phyloP scores from a whole-genome alignment of 768 basidiomycete species.

The Rhodotorula diobovata region DNA sequence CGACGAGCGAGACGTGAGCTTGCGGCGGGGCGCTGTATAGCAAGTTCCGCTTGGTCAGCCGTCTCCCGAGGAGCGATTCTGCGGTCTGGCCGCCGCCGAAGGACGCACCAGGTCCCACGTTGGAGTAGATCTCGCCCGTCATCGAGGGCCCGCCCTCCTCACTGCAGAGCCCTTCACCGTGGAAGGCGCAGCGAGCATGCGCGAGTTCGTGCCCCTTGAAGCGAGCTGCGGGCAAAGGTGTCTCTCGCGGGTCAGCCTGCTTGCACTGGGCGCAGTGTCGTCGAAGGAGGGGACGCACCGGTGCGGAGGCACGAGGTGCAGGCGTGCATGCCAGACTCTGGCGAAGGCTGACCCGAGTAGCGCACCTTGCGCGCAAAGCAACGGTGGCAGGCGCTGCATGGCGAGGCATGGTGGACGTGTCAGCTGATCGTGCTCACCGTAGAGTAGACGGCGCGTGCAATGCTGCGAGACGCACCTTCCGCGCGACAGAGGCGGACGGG shows the following conservation, averaged over 20 bases:
- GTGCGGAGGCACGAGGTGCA: constrained; percentile 26
- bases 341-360: constrained; percentile 25
- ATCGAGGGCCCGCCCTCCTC: constrained; percentile 28
- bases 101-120: constrained; percentile 16
- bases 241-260: background rate
- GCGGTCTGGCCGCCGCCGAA: no score
- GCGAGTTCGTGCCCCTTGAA: constrained; percentile 23
- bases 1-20: constrained; percentile 1
- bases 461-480: constrained; percentile 13
- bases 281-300: constrained; percentile 7
- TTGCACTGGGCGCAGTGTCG: no score
- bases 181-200: constrained; percentile 21
- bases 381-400: constrained; percentile 31
- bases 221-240: constrained; percentile 4
- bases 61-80: no score
- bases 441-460: background rate
- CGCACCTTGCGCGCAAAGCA: constrained; percentile 31
- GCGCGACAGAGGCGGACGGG: constrained; percentile 14
- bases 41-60: background rate
- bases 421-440: background rate
- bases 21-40: constrained; percentile 18
- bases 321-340: background rate
- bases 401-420: background rate
- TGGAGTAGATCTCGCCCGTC: constrained; percentile 16
- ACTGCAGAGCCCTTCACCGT: constrained; percentile 24